Evolutionary conservation across 148 eudicot genomes (phyloP).

Genomic region (Chenopodium album): DNA sequence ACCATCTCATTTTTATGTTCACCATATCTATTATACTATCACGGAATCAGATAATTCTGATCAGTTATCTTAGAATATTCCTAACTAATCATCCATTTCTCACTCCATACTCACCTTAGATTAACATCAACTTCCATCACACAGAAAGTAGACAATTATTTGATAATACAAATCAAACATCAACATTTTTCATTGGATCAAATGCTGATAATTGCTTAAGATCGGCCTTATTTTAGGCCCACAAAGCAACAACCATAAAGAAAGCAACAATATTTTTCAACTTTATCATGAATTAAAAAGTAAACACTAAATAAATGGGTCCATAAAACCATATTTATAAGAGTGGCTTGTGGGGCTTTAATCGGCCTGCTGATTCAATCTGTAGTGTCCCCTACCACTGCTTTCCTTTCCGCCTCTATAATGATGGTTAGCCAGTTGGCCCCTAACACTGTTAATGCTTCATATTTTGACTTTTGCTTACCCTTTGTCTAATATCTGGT

Average conservation of each 20-base stretch:
- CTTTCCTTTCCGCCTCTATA: conserved; percentile 33
- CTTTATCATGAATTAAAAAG: conserved; percentile 18
- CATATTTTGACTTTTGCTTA: conserved; percentile 28
- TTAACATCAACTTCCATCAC: neutral
- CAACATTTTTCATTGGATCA: neutral
- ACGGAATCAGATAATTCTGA: neutral
- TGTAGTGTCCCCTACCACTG: conserved; percentile 25
- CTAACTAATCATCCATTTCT: neutral
- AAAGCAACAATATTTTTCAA: conserved; percentile 25
- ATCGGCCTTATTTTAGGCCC: conserved; percentile 25
- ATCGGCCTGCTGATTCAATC: conserved; percentile 14
- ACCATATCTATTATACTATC: neutral
- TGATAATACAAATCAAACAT: conserved; percentile 1
- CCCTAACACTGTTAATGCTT: neutral
- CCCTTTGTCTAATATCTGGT: conserved; percentile 14
- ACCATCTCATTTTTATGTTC: neutral
- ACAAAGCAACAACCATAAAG: conserved; percentile 13
- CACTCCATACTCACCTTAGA: neutral
- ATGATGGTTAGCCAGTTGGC: conserved; percentile 21
- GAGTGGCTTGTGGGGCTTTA: conserved; percentile 35
- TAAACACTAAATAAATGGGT: conserved; percentile 16
- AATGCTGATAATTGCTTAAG: conserved; percentile 11
- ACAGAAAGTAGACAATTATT: neutral
- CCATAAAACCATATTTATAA: conserved; percentile 13
- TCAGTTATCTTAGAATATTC: neutral